phyloP scores from a whole-genome alignment of 257 asterid genomes.

The Nicotiana otophora region DNA sequence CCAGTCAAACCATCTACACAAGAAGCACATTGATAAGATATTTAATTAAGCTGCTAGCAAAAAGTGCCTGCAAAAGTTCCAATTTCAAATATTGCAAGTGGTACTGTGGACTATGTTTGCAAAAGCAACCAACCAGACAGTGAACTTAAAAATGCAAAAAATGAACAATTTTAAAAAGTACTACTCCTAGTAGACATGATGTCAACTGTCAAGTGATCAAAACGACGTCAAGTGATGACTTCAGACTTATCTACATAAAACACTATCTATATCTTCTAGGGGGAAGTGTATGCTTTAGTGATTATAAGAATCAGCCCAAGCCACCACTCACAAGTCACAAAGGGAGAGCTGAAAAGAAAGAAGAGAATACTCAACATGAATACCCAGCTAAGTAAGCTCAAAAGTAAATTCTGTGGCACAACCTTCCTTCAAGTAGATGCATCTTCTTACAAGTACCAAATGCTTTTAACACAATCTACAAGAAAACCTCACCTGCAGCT shows the following conservation, averaged over 20 bases:
- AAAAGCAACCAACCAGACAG: background rate
- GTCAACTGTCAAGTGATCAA: background rate
- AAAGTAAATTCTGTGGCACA: background rate
- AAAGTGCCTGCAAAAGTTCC: background rate
- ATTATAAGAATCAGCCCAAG: background rate
- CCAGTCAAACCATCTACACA: constrained; percentile 80
- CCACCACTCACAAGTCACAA: constrained; percentile 1
- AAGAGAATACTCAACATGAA: background rate
- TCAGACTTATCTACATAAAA: background rate
- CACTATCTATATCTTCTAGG: background rate
- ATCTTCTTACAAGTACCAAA: background rate
- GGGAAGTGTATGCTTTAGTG: background rate
- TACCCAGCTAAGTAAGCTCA: background rate
- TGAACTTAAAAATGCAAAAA: background rate
- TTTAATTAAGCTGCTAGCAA: constrained; percentile 1
- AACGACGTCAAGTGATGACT: background rate
- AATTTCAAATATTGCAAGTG: background rate
- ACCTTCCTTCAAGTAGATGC: background rate
- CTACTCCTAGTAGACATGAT: background rate
- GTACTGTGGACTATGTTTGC: background rate
- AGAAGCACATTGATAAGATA: background rate
- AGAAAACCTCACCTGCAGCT: constrained; percentile 61
- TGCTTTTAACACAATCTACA: background rate
- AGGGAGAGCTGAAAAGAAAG: background rate
- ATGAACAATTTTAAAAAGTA: background rate